A percentile compares a stretch with the other conserved stretches of the same genome.
These are phyloP conservation scores for Pyricularia pennisetigena DNA, from an alignment of 2,329 filamentous ascomycete species.

Conservation along the genomic window DNA sequence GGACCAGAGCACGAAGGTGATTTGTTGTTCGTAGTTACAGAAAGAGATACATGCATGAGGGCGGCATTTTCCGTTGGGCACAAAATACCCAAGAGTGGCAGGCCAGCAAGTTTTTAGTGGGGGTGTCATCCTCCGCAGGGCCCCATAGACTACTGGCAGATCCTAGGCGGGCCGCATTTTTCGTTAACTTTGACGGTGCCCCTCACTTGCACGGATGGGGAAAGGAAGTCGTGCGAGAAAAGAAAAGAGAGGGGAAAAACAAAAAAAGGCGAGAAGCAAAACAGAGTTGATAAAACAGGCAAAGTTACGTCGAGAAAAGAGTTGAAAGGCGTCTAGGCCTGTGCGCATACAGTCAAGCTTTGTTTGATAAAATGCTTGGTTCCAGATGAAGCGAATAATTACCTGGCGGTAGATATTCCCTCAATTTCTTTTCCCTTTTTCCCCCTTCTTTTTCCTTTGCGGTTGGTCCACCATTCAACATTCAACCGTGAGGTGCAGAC, in stretches of 20 bases:
- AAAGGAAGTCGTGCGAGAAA: neutral
- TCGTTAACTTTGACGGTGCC: neutral
- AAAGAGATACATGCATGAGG: too few relatives aligned
- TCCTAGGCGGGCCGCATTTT: neutral
- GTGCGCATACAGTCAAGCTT: neutral
- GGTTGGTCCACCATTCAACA: too few relatives aligned
- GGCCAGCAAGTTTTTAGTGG: neutral
- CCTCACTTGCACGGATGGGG: neutral
- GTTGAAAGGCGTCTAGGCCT: neutral
- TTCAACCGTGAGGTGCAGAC: neutral
- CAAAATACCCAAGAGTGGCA: neutral
- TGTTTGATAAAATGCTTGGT: neutral
- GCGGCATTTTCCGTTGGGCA: neutral
- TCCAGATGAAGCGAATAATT: too few relatives aligned
- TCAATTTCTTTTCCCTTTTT: too few relatives aligned
- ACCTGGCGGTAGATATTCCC: too few relatives aligned
- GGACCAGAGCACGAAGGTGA: too few relatives aligned
- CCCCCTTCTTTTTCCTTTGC: too few relatives aligned
- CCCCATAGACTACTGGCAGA: neutral
- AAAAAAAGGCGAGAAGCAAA: neutral
- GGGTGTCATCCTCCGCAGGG: neutral
- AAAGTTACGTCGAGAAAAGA: neutral
- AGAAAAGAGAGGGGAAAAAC: neutral
- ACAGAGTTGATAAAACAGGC: neutral
- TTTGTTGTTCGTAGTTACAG: too few relatives aligned